phyloP scores from a whole-genome alignment of 495 filamentous ascomycete species.

The Staphylotrichum longicolle region DNA sequence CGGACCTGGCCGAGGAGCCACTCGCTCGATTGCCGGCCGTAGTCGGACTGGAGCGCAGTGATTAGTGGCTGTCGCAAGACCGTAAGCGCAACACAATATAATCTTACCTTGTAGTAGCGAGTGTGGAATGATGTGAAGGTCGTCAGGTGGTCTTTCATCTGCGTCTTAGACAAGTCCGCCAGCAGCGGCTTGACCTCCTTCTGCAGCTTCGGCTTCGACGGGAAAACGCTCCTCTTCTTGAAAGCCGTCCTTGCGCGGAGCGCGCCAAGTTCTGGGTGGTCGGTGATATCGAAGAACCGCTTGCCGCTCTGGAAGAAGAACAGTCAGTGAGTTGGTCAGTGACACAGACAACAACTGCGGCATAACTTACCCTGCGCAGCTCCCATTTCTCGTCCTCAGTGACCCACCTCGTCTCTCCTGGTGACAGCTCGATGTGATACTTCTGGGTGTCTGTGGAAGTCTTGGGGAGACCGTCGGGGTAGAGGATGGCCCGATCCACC shows the following conservation, averaged over 20 bases:
- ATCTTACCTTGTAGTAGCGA: slow-evolving; percentile 38
- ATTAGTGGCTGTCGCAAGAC: too few species aligned
- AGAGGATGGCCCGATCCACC: slow-evolving; percentile 38
- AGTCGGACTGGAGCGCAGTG: slow-evolving; percentile 61
- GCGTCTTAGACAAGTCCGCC: slow-evolving; percentile 64
- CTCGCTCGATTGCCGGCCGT: slow-evolving; percentile 80
- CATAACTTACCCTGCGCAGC: slow-evolving; percentile 67
- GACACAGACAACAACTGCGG: too few species aligned
- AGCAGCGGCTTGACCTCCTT: slow-evolving; percentile 66
- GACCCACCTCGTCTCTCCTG: slow-evolving; percentile 80
- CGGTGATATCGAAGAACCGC: slow-evolving; percentile 95
- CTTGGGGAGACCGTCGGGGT: slow-evolving; percentile 32
- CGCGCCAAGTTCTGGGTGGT: slow-evolving; percentile 57
- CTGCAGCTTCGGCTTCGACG: slow-evolving; percentile 62
- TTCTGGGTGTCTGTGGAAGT: slow-evolving; percentile 46
- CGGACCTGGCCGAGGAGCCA: slow-evolving; percentile 83
- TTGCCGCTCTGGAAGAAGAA: slow-evolving; percentile 65
- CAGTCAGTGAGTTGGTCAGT: neutral
- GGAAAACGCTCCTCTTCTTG: slow-evolving; percentile 55
- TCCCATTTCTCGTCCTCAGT: slow-evolving; percentile 95
- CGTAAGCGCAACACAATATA: too few species aligned
- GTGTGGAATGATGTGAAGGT: slow-evolving; percentile 36
- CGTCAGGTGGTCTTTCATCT: slow-evolving; percentile 72
- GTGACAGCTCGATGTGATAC: slow-evolving; percentile 82
- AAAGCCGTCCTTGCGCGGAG: slow-evolving; percentile 40